A percentile compares a stretch with the other conserved stretches of the same genome.
These are phyloP conservation scores for Smithsoniella earleae DNA, from an alignment of 163 green algal genomes.

Conservation along the genomic window DNA sequence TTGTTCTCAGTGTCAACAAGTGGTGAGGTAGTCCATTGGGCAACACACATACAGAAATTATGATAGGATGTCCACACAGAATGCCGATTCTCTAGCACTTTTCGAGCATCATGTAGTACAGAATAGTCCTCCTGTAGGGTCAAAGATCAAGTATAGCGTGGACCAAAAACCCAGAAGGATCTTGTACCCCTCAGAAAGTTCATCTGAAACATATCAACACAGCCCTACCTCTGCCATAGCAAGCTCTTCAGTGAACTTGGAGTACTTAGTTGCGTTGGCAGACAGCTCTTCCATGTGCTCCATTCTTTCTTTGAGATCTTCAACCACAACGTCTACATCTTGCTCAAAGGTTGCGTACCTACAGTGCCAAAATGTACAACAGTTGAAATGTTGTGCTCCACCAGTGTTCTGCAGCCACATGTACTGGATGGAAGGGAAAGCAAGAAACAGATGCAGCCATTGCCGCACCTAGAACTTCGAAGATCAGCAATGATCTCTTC, in stretches of 20 bases:
- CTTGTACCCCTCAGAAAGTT: background rate
- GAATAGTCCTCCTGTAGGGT: conserved; percentile 54
- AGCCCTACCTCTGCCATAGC: conserved; percentile 6
- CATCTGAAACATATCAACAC: background rate
- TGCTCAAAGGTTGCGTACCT: conserved; percentile 50
- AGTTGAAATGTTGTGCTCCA: too few relatives aligned
- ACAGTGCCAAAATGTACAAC: background rate
- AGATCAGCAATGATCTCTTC: conserved; percentile 17
- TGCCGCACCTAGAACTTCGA: background rate
- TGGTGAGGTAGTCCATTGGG: conserved; percentile 49
- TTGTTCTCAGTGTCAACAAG: conserved; percentile 30
- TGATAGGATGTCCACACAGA: conserved; percentile 56
- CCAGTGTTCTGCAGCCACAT: too few relatives aligned
- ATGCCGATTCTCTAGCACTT: conserved; percentile 54
- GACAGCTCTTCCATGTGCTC: conserved; percentile 42
- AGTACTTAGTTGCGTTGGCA: background rate
- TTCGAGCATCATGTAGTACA: conserved; percentile 52
- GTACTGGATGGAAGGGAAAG: too few relatives aligned
- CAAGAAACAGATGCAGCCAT: too few relatives aligned
- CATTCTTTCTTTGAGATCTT: conserved; percentile 54
- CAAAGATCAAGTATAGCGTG: conserved; percentile 59
- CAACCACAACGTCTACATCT: conserved; percentile 51
- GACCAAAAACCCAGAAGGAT: too few relatives aligned
- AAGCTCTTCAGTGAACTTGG: conserved; percentile 2
- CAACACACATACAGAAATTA: conserved; percentile 54